Base-by-base conservation (phyloP, 2,329 filamentous ascomycete genomes). In the Paradendryphiella salina region DNA sequence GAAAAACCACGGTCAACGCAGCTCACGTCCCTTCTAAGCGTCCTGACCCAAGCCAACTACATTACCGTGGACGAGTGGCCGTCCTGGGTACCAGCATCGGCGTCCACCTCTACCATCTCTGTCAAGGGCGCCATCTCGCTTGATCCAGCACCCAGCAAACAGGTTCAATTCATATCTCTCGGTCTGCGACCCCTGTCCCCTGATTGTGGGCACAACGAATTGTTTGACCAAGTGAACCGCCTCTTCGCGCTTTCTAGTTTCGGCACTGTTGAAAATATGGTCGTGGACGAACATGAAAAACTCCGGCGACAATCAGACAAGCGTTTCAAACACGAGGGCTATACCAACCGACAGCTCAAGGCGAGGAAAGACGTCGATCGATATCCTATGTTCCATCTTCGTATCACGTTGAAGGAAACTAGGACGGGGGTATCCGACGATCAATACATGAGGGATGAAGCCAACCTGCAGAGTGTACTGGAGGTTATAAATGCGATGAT, bases 331-430 rank as follows among this genome's bases (percentile, higher is more conserved):
- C 70, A 63, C 5, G 76, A 80, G 21, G 76, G 75, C 1, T 81
- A 77, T 47, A 82, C 78, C 1, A 74, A 70, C 26, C 80, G 74
- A 56, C 81, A 85, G 50, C 59, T 82, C 31, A 84, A 78, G 63
- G 72, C 71, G 6, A 80, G 78, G 35, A 93, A 89, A 66, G 80
- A 85, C 0, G 76, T 92, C 8, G 90, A 96, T 64, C 82, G 84
- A 42, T 94, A 90, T 85, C 91, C 93, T 0, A 93, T 93, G 85
- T 97, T 96, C 64, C 88, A 86, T 61, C 74, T 97, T n/a, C 83
- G 83, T 21, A 82, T 96, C 29, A 74, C 78, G 2, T 63, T 80
- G 7, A 65, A 60, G 15, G 52, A 64, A 6, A 36, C 48, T 7
- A 20, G 36, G 13, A 38, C 50, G 17, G 51, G 37, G 2, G 26